Conservation (phyloP, 2,329 filamentous ascomycete species). For the Metarhizium anisopliae region DNA sequence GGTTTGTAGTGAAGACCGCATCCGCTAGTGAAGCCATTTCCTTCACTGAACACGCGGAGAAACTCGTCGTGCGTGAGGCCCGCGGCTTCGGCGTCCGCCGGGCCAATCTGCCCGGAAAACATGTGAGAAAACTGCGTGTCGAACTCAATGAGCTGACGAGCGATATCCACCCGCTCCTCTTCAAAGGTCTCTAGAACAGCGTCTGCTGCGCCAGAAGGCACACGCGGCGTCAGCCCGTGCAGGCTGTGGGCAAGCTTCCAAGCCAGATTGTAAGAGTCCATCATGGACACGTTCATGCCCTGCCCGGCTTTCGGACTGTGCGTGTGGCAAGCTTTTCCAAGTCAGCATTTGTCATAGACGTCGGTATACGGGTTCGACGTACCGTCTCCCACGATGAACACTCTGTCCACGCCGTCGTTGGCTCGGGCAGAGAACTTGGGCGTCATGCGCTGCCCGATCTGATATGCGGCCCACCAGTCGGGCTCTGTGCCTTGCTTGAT, state of each 20-base stretch:
- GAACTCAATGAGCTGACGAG: conserved; percentile 35
- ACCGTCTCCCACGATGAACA: neutral
- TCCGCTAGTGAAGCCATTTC: conserved; percentile 8
- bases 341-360: too few species aligned
- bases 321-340: neutral
- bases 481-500: conserved; percentile 19
- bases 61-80: conserved; percentile 12
- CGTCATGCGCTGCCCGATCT: neutral
- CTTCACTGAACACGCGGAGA: conserved; percentile 9
- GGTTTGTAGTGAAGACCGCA: conserved; percentile 7
- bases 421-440: neutral
- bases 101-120: conserved; percentile 11
- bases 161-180: conserved; percentile 38
- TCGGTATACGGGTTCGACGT: too few species aligned
- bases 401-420: neutral
- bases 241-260: neutral
- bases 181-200: conserved; percentile 27
- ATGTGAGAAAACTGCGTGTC: conserved; percentile 19
- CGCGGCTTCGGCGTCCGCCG: conserved; percentile 2
- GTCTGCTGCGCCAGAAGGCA: conserved; percentile 29
- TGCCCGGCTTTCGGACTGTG: neutral
- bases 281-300: neutral
- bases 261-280: neutral
- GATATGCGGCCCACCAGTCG: conserved; percentile 9
- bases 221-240: conserved; percentile 18